Percentiles rank a stretch among this genome's conserved stretches.
These are phyloP conservation scores for Skeletonema grethae DNA, from an alignment of 108 stramenopile species.

Conservation along the genomic window DNA sequence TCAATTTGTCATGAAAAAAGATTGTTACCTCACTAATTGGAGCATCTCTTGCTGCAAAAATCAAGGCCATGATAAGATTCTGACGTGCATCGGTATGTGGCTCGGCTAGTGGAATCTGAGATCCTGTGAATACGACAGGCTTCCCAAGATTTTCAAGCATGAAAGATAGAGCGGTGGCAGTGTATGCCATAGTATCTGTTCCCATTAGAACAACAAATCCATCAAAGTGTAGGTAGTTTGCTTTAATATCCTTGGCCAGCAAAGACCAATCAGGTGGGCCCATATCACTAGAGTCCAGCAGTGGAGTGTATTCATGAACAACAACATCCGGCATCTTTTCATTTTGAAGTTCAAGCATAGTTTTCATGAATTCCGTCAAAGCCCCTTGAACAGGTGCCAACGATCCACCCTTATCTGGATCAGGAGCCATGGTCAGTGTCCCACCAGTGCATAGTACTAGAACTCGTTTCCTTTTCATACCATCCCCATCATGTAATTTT, in stretches of 20 bases:
- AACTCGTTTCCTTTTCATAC: conserved; percentile 40
- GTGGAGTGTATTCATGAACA: conserved; percentile 76
- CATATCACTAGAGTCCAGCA: conserved; percentile 88
- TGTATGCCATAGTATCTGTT: conserved; percentile 98
- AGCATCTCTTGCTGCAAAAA: conserved; percentile 82
- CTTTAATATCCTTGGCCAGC: conserved; percentile 54
- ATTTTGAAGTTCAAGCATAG: conserved; percentile 72
- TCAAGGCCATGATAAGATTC: conserved; percentile 95
- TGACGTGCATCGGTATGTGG: conserved; percentile 94
- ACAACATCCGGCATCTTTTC: conserved; percentile 81
- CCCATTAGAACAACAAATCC: conserved; percentile 97
- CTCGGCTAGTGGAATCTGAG: conserved; percentile 90
- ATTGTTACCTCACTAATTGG: conserved; percentile 90
- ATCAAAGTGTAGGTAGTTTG: conserved; percentile 89
- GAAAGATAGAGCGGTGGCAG: conserved; percentile 91
- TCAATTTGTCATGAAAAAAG: conserved; percentile 91
- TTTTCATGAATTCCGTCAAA: conserved; percentile 70
- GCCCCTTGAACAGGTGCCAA: conserved; percentile 82
- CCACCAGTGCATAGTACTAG: conserved; percentile 79
- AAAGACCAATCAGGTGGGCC: conserved; percentile 91
- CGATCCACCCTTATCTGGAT: conserved; percentile 62
- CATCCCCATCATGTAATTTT: conserved; percentile 56
- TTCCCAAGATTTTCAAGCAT: conserved; percentile 98
- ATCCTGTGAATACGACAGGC: conserved; percentile 94
- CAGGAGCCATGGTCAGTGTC: conserved; percentile 82